Evolutionary conservation across 2,329 filamentous ascomycete genomes (phyloP).

Genomic region (Alternaria sp.): DNA sequence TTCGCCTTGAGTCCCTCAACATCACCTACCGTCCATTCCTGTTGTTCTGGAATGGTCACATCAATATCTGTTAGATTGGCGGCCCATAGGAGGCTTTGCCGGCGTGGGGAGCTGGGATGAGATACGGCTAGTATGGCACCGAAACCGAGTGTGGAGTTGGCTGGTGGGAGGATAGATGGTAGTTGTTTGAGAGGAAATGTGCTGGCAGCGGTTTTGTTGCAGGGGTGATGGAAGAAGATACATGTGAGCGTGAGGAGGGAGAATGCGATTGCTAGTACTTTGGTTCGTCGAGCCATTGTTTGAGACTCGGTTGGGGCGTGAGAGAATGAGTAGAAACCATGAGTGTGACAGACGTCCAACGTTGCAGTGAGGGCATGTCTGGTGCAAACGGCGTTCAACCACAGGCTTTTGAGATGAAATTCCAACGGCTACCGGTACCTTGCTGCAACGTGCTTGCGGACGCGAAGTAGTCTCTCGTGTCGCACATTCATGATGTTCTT

Average conservation of each 20-base stretch:
- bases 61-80: slow-evolving; percentile 52
- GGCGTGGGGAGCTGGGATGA: slow-evolving; percentile 45
- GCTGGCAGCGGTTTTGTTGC: too few relatives aligned
- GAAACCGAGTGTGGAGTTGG: slow-evolving; percentile 39
- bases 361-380: not conserved
- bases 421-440: not conserved
- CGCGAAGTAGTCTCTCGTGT: not conserved
- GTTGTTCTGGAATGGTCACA: slow-evolving; percentile 51
- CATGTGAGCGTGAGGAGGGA: not conserved
- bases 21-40: slow-evolving; percentile 50
- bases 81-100: slow-evolving; percentile 48
- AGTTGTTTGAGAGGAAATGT: not conserved
- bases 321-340: not conserved
- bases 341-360: not conserved
- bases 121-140: slow-evolving; percentile 53
- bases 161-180: slow-evolving; percentile 1
- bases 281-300: not conserved
- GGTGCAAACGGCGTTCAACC: not conserved
- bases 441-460: not conserved
- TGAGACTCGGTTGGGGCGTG: not conserved
- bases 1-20: slow-evolving; percentile 38
- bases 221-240: not conserved
- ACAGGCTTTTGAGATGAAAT: not conserved
- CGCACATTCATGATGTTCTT: not conserved
- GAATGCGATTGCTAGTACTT: not conserved